phyloP scores from a whole-genome alignment of 139 green algal genomes.

The Raphidocelis subcapitata region DNA sequence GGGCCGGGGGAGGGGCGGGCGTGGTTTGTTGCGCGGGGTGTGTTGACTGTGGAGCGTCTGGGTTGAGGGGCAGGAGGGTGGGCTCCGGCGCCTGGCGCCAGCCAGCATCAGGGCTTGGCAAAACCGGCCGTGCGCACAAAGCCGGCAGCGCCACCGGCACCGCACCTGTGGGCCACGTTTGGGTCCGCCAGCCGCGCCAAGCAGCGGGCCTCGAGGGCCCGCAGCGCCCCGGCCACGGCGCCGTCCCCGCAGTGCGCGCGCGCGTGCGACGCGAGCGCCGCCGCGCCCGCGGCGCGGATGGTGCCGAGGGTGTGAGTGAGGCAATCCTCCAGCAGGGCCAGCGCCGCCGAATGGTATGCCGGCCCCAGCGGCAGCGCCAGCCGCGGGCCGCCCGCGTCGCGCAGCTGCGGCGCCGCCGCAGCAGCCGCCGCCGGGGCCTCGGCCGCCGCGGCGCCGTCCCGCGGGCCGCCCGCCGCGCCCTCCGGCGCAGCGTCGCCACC shows the following conservation, averaged over 20 bases:
- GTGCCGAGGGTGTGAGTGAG: conserved; percentile 66
- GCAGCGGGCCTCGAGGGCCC: background rate
- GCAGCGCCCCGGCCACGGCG: background rate
- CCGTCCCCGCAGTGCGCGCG: background rate
- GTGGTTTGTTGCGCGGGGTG: too few species aligned
- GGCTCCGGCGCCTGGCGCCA: too few species aligned
- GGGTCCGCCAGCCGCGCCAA: background rate
- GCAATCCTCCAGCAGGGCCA: conserved; percentile 67
- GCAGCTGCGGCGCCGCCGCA: background rate
- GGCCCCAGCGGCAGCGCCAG: conserved; percentile 42
- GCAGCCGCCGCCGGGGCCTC: background rate
- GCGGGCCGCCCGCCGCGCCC: background rate
- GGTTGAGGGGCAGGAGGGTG: too few species aligned
- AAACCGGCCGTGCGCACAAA: too few species aligned
- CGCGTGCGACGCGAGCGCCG: conserved; percentile 59
- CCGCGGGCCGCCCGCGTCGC: background rate
- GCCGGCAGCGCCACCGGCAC: too few species aligned
- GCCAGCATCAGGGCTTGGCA: too few species aligned
- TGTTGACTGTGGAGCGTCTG: too few species aligned
- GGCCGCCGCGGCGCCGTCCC: background rate
- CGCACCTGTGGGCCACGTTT: background rate
- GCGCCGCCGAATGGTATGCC: conserved; percentile 36
- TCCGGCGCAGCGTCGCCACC: too few species aligned
- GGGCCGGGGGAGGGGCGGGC: too few species aligned
- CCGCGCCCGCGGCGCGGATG: conserved; percentile 65